A percentile compares a stretch with the other conserved stretches of the same genome.
Conservation (phyloP, 495 filamentous ascomycete species). For the Aspergillus egyptiacus region DNA sequence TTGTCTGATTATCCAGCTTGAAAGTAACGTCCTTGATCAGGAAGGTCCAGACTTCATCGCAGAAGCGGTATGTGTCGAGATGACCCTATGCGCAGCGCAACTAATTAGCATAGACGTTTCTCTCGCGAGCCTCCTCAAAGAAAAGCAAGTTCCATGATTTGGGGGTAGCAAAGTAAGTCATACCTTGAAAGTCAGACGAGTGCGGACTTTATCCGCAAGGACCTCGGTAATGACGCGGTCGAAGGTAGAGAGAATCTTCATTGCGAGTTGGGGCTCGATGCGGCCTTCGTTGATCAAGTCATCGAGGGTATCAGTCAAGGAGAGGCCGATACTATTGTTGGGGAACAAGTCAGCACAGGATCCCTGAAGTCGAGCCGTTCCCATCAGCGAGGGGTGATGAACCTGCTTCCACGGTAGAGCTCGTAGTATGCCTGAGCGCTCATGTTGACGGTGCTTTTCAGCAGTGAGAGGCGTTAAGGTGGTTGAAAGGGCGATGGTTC, state of each 20-base stretch:
- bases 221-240: slow-evolving; percentile 85
- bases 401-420: slow-evolving; percentile 96
- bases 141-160: not conserved
- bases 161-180: slow-evolving; percentile 7
- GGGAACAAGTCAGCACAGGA: slow-evolving; percentile 5
- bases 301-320: slow-evolving; percentile 94
- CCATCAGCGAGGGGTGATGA: slow-evolving; percentile 17
- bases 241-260: slow-evolving; percentile 94
- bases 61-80: slow-evolving; percentile 98
- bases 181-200: slow-evolving; percentile 94
- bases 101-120: slow-evolving; percentile 3
- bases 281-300: slow-evolving; percentile 85
- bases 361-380: too few relatives aligned
- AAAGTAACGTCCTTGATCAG: slow-evolving; percentile 97
- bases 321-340: slow-evolving; percentile 68
- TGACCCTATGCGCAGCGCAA: slow-evolving; percentile 59
- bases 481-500: slow-evolving; percentile 21
- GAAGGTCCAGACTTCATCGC: slow-evolving; percentile 99
- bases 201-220: slow-evolving; percentile 83
- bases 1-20: slow-evolving; percentile 79
- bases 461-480: slow-evolving; percentile 3
- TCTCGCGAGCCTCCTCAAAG: not conserved
- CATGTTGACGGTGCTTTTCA: slow-evolving; percentile 22
- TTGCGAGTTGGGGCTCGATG: slow-evolving; percentile 95
- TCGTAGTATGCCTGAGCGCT: slow-evolving; percentile 66